Evolutionary conservation across 2,329 filamentous ascomycete genomes (phyloP).

Genomic region (Epichloe scottii): DNA sequence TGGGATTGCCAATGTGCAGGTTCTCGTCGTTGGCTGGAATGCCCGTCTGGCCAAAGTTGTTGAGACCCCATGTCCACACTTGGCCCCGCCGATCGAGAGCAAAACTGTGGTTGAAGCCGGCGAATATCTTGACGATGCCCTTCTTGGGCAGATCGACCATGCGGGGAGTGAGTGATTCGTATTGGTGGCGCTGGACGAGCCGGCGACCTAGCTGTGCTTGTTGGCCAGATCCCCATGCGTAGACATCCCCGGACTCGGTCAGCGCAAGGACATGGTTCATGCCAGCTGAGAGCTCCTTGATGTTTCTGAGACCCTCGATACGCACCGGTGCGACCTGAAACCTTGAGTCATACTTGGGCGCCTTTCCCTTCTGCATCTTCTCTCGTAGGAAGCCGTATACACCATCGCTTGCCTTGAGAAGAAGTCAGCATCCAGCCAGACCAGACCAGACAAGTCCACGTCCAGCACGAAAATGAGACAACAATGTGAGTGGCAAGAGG

Average conservation of each 20-base stretch:
- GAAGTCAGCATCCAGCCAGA: not conserved
- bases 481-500: not conserved
- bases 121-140: slow-evolving; percentile 29
- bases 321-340: slow-evolving; percentile 25
- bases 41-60: slow-evolving; percentile 59
- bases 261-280: slow-evolving; percentile 55
- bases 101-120: slow-evolving; percentile 57
- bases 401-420: slow-evolving; percentile 5
- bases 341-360: slow-evolving; percentile 2
- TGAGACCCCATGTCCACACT: slow-evolving; percentile 58
- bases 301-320: slow-evolving; percentile 43
- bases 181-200: slow-evolving; percentile 35
- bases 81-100: slow-evolving; percentile 51
- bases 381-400: slow-evolving; percentile 7
- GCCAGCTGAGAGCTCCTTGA: slow-evolving; percentile 47
- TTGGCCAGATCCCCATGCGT: slow-evolving; percentile 13
- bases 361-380: slow-evolving; percentile 26
- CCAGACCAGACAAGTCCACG: too few relatives aligned
- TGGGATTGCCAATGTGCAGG: slow-evolving; percentile 26
- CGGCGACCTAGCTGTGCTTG: slow-evolving; percentile 40
- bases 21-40: slow-evolving; percentile 38
- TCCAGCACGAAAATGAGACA: not conserved
- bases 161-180: slow-evolving; percentile 33
- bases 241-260: slow-evolving; percentile 33
- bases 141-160: slow-evolving; percentile 12